phyloP scores from a whole-genome alignment of 192 early-diverging fungal genomes.

The Mortierella claussenii region DNA sequence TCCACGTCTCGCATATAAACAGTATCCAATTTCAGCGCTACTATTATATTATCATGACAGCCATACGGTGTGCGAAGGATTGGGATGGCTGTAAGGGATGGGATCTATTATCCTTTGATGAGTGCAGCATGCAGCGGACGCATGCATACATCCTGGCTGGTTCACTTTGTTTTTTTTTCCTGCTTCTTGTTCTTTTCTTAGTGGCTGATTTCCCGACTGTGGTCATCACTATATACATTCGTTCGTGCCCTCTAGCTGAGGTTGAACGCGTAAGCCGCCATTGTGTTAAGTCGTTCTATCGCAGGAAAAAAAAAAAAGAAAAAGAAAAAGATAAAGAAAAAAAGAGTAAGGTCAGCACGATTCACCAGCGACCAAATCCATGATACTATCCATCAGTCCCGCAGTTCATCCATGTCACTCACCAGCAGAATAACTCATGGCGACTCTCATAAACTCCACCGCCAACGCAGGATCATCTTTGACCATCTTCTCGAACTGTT shows the following conservation, averaged over 20 bases:
- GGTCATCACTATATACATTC: background rate
- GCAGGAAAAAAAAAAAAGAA: background rate
- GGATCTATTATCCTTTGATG: too few species aligned
- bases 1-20: too few species aligned
- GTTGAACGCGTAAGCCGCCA: slow-evolving; percentile 43
- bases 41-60: too few species aligned
- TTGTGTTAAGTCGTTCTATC: slow-evolving; percentile 45
- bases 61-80: too few species aligned
- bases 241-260: slow-evolving; percentile 19
- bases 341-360: background rate
- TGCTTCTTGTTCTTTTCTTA: too few species aligned
- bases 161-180: too few species aligned
- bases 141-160: too few species aligned
- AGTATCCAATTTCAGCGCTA: too few species aligned
- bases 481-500: slow-evolving; percentile 73
- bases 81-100: too few species aligned
- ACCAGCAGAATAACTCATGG: slow-evolving; percentile 78
- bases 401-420: slow-evolving; percentile 10
- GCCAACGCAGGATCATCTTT: slow-evolving; percentile 74
- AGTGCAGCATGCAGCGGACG: too few species aligned
- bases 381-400: background rate
- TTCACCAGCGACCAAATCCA: background rate
- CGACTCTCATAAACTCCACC: slow-evolving; percentile 82
- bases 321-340: background rate
- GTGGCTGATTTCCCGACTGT: too few species aligned